Conservation (phyloP, 2,329 filamentous ascomycete species). For the Mycosphaerella sp. region DNA sequence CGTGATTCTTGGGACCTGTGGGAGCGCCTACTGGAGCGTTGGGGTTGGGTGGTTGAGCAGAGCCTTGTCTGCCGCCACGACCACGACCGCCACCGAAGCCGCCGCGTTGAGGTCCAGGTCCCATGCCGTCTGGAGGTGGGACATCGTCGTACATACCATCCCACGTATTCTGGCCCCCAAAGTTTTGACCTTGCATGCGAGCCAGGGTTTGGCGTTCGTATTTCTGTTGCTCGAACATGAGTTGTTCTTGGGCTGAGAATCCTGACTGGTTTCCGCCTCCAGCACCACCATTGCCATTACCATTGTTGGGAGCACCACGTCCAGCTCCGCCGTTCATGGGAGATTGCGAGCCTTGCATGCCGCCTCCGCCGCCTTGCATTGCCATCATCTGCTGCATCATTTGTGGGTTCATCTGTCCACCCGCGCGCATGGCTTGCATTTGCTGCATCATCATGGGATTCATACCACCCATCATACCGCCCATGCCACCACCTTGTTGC, state of each 20-base stretch:
- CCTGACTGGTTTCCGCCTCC: slow-evolving; percentile 31
- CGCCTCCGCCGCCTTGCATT: slow-evolving; percentile 35
- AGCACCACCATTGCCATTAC: slow-evolving; percentile 12
- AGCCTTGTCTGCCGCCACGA: slow-evolving; percentile 30
- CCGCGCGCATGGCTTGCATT: slow-evolving; percentile 29
- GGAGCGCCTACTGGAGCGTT: slow-evolving; percentile 71
- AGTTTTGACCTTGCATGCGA: slow-evolving; percentile 42
- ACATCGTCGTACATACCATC: slow-evolving; percentile 98
- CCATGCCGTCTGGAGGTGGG: slow-evolving; percentile 66
- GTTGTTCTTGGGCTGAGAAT: slow-evolving; percentile 65
- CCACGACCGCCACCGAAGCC: slow-evolving; percentile 42
- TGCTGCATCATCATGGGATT: slow-evolving; percentile 50
- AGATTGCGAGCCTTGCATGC: slow-evolving; percentile 25
- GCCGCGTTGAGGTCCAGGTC: slow-evolving; percentile 31
- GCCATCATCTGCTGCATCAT: slow-evolving; percentile 35
- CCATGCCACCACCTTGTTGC: slow-evolving; percentile 50
- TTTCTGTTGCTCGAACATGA: slow-evolving; percentile 71
- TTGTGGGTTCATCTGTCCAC: slow-evolving; percentile 52
- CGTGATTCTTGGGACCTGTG: slow-evolving; percentile 92
- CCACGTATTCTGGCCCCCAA: slow-evolving; percentile 59
- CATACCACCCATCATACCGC: slow-evolving; percentile 43
- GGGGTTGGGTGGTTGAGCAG: slow-evolving; percentile 37
- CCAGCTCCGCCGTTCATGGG: slow-evolving; percentile 36
- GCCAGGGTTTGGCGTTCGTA: slow-evolving; percentile 63
- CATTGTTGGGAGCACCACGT: slow-evolving; percentile 20